These are phyloP conservation scores for Alternaria metachromatica DNA, from an alignment of 2,329 filamentous ascomycete species.

Conservation along the genomic window DNA sequence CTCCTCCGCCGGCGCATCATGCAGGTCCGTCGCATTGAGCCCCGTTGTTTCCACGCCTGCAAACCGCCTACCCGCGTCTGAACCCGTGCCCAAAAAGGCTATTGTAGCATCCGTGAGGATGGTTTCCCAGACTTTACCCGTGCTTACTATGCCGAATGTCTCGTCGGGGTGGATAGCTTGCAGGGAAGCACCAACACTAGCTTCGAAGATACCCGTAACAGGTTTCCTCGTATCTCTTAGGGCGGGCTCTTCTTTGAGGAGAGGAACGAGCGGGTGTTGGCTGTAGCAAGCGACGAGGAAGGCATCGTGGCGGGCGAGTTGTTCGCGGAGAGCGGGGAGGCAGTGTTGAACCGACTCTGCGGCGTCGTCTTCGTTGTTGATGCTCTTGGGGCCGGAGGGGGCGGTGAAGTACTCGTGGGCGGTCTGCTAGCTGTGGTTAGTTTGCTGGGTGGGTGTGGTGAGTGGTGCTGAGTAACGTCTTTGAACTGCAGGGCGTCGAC, in stretches of 20 bases:
- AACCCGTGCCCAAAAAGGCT: conserved; percentile 64
- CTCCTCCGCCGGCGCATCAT: conserved; percentile 68
- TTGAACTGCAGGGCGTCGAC: conserved; percentile 54
- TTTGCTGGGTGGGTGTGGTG: conserved; percentile 40
- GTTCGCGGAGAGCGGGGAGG: conserved; percentile 59
- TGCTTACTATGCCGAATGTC: conserved; percentile 86
- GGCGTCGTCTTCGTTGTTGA: conserved; percentile 77
- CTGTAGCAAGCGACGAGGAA: conserved; percentile 90
- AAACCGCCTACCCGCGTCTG: conserved; percentile 61
- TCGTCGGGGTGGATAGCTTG: conserved; percentile 59
- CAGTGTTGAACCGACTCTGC: conserved; percentile 68
- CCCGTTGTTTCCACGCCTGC: conserved; percentile 84
- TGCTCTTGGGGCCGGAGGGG: conserved; percentile 72
- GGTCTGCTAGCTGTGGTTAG: conserved; percentile 54
- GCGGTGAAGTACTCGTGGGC: conserved; percentile 70
- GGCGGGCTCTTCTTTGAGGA: conserved; percentile 59
- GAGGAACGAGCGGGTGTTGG: conserved; percentile 75
- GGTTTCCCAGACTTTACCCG: conserved; percentile 81
- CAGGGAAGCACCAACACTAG: conserved; percentile 71
- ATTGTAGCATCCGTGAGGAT: conserved; percentile 72
- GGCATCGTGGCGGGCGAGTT: conserved; percentile 66
- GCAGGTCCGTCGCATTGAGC: conserved; percentile 79
- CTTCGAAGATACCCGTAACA: conserved; percentile 87
- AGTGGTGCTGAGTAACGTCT: conserved; percentile 48
- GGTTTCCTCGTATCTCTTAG: conserved; percentile 54